Conservation (phyloP, 1,284 basidiomycete genomes). For the Flammula alnicola region DNA sequence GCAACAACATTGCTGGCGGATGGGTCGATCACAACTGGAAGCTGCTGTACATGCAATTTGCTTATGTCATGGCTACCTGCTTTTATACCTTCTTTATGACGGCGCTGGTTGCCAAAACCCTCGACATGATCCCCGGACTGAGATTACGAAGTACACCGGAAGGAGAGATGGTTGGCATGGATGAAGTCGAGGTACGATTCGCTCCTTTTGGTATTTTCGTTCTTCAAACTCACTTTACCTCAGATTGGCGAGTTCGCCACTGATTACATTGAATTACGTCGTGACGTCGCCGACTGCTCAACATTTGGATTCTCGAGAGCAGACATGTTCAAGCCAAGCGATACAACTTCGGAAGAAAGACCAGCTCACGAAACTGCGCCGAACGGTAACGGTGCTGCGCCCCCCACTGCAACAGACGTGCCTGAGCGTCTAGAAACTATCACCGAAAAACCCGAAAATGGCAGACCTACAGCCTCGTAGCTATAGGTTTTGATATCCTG, state of each 20-base stretch:
- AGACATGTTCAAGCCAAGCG: conserved; percentile 21
- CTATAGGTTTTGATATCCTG: conserved; percentile 5
- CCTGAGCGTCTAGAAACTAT: conserved; percentile 29
- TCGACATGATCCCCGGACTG: conserved; percentile 81
- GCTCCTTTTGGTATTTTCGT: conserved; percentile 4
- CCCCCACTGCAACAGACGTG: conserved; percentile 7
- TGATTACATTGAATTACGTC: conserved; percentile 79
- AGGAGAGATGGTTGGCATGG: conserved; percentile 87
- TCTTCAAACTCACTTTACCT: conserved; percentile 1
- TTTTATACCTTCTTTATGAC: conserved; percentile 73
- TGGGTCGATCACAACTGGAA: conserved; percentile 49
- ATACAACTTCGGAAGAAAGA: conserved; percentile 24
- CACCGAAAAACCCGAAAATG: conserved; percentile 34
- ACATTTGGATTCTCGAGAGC: conserved; percentile 31
- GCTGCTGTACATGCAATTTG: conserved; percentile 80
- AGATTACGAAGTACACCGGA: conserved; percentile 75
- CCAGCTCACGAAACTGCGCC: conserved; percentile 20
- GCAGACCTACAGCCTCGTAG: conserved; percentile 15
- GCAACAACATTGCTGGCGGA: conserved; percentile 35
- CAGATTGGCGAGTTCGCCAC: conserved; percentile 80
- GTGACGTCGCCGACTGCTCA: conserved; percentile 62
- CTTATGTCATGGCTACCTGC: conserved; percentile 76
- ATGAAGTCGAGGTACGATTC: conserved; percentile 76
- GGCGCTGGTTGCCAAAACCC: conserved; percentile 64
- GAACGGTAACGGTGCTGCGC: conserved; percentile 19